These are phyloP conservation scores for Malus sieversii DNA, from an alignment of 306 rosid genomes.

Conservation along the genomic window DNA sequence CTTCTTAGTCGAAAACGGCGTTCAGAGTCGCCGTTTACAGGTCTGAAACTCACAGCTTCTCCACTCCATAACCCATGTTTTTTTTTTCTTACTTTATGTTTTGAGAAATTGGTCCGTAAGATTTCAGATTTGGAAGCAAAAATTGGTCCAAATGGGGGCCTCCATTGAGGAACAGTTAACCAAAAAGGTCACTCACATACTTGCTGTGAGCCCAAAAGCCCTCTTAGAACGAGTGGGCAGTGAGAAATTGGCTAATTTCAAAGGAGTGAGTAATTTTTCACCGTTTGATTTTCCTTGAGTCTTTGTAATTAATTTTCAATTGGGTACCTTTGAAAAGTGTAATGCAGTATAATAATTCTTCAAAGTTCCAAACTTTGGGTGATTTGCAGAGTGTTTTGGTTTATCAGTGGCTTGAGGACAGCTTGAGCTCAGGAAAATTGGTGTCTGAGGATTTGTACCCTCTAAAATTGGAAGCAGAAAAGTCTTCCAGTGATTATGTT, in stretches of 20 bases:
- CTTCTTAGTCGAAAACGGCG: conserved; percentile 54
- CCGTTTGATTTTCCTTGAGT: background rate
- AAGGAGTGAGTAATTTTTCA: conserved; percentile 45
- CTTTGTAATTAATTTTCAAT: background rate
- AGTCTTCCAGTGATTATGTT: conserved; percentile 13
- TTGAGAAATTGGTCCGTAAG: background rate
- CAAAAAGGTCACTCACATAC: conserved; percentile 63
- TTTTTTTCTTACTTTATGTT: background rate
- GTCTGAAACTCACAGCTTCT: conserved; percentile 12
- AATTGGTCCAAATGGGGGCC: conserved; percentile 76
- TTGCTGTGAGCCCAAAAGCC: conserved; percentile 42
- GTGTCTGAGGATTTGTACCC: conserved; percentile 53
- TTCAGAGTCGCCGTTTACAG: conserved; percentile 78
- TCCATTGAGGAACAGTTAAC: conserved; percentile 45
- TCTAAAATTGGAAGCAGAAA: conserved; percentile 35
- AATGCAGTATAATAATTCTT: background rate
- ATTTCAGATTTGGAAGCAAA: conserved; percentile 82
- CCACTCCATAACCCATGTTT: background rate
- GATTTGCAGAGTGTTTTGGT: conserved; percentile 47
- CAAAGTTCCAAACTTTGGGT: background rate
- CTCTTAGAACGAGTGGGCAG: conserved; percentile 41
- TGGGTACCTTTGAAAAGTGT: background rate
- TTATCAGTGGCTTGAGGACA: conserved; percentile 80
- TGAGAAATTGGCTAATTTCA: conserved; percentile 54
- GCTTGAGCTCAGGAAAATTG: conserved; percentile 72